Evolutionary conservation across 768 basidiomycete species (phyloP), one percentile per base, ranked within the genome.

Genomic region (Daedalea quercina): DNA sequence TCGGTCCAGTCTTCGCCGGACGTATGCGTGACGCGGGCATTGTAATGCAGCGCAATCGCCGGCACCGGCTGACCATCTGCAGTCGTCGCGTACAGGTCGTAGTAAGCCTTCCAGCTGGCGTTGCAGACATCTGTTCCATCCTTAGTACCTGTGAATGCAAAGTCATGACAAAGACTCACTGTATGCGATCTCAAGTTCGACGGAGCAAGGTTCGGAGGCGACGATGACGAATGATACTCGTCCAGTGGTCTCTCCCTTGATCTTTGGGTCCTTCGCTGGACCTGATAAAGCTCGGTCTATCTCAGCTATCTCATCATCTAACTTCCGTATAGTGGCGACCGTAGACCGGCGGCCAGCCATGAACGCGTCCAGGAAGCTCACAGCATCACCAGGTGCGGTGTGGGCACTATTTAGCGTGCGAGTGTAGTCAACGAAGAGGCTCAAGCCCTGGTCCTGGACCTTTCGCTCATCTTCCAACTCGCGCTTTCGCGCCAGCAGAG

Each of bases 1-100:
- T 74, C 67, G 22, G 59, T 70, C 83, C 82, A 85, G 54, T 81
- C 77, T 58, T 85, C 83, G 12, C 82, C 82, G 0, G 82, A 81
- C 57, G 63, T 64, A 57, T 85, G 82, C 0, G 62, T 66, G 47
- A 84, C 69, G 25, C 72, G 68, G 0, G 81, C 80, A 23, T 77
- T 76, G 58, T 83, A 84, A 54, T 80, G 75, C 9, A 85, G 69
- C 2, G 71, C 56, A 23, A 82, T 72, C 0, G 69, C 60, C 4
- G 74, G 60, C 0, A 73, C 73, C 2, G 76, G 73, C 52, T 75
- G 71, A 0, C 75, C 76, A 12, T 54, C 69, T 62, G 50, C 73
- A 64, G 20, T 59, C 19, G 73, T 77, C 2, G 81, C 80, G 53
- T 81, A 76, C 0, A 85, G 71, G 56, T 84, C 82, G 57, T 84